Conservation (phyloP, 176 grass and related monocot genomes). For the Ensete glaucum region DNA sequence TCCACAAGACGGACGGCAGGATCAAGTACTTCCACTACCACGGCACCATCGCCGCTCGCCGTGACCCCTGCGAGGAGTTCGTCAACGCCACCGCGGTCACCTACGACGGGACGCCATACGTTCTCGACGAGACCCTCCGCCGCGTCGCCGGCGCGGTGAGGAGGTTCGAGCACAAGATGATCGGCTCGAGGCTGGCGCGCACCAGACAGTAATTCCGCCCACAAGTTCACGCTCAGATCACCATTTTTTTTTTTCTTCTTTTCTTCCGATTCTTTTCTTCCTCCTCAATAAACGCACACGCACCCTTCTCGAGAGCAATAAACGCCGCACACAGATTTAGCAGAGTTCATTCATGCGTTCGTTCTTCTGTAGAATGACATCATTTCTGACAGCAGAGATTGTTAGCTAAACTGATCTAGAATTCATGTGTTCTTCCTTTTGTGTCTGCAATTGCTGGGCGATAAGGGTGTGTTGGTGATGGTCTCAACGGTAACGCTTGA, state of each 20-base stretch:
- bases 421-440: too few species aligned
- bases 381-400: too few species aligned
- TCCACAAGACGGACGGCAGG: constrained; percentile 67
- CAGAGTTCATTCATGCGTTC: too few species aligned
- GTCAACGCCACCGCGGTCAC: constrained; percentile 28
- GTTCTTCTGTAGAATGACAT: too few species aligned
- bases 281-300: not conserved
- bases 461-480: too few species aligned
- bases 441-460: too few species aligned
- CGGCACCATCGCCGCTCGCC: constrained; percentile 56
- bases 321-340: too few species aligned
- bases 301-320: too few species aligned
- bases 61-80: constrained; percentile 46
- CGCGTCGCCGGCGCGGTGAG: constrained; percentile 37
- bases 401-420: too few species aligned
- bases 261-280: not conserved
- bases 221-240: not conserved
- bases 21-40: constrained; percentile 92
- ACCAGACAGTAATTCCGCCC: constrained; percentile 21
- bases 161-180: constrained; percentile 41
- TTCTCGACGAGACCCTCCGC: constrained; percentile 57
- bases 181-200: constrained; percentile 30
- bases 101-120: constrained; percentile 48
- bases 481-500: too few species aligned
- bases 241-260: not conserved